Evolutionary conservation across 1,284 basidiomycete genomes (phyloP), one percentile per base, ranked within the genome.

Genomic region (Fomitopsis pinicola): DNA sequence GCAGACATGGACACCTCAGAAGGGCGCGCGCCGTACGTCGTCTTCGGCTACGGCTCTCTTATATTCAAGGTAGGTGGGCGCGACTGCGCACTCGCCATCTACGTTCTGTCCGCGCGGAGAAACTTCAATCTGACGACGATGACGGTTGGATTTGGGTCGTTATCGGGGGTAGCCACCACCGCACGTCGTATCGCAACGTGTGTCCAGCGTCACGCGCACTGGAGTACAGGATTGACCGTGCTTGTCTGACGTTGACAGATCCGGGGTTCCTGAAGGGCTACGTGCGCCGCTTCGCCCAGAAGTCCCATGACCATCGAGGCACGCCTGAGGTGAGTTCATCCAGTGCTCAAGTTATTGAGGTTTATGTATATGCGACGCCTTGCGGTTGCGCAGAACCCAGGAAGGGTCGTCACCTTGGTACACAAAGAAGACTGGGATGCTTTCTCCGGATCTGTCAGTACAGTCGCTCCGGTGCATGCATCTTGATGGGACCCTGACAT

Each of bases 361-460:
- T 19, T 35, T 19, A 45, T 38, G 50, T 45, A 15, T 42, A 46
- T 26, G 22, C 28, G 14, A n/a, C 12, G 35, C 42, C 35, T 26
- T 40, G 8, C 42, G 44, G 42, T 58, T 53, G 38, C 61, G 6
- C 68, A 92, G 88, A 83, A 78, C 60, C 91, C 91, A 5, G 93
- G 93, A 4, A 78, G 93, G n/a, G 94, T 94, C 2, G 94, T 94
- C 5, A 96, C 94, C 1, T 78, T 96, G 3, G 80, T 95, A n/a
- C 88, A 91, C 68, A 88, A 91, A 61, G 84, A 88, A 71, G 90
- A 94, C 59, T 96, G 93, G 93, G 85, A 87, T 56, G 73, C 75
- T 9, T 87, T 91, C 69, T 89, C 89, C 15, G 77, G 71, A 22
- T 82, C 82, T 22, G 89, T 89, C 64, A 63, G 83, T 71, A 1